Conservation (phyloP, 305 asterid genomes). For the Fraxinus ornus region DNA sequence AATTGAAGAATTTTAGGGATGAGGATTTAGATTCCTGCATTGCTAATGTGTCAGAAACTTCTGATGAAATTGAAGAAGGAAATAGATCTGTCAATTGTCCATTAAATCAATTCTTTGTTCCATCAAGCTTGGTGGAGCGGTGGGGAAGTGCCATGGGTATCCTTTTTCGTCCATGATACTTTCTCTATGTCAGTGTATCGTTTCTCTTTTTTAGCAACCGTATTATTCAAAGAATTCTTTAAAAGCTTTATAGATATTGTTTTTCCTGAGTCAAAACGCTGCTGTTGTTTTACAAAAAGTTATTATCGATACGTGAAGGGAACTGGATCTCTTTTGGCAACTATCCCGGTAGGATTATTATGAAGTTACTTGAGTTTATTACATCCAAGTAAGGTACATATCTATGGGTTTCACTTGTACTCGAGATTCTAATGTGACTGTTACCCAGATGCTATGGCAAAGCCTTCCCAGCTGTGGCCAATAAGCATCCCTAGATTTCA, state of each 20-base stretch:
- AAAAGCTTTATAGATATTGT: slow-evolving; percentile 66
- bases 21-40: slow-evolving; percentile 32
- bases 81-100: slow-evolving; percentile 24
- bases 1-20: slow-evolving; percentile 32
- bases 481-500: slow-evolving; percentile 5
- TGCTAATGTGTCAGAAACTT: slow-evolving; percentile 31
- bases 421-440: background rate
- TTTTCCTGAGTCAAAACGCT: slow-evolving; percentile 82
- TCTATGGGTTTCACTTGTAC: slow-evolving; percentile 1
- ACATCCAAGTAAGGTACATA: background rate
- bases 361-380: background rate
- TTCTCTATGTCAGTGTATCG: slow-evolving; percentile 19
- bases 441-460: slow-evolving; percentile 3
- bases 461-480: background rate
- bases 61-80: slow-evolving; percentile 40
- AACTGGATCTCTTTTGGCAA: slow-evolving; percentile 90
- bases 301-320: slow-evolving; percentile 93
- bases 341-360: slow-evolving; percentile 47
- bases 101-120: slow-evolving; percentile 51
- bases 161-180: slow-evolving; percentile 30
- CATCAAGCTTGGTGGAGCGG: slow-evolving; percentile 68
- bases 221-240: slow-evolving; percentile 26
- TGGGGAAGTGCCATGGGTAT: slow-evolving; percentile 99
- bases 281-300: slow-evolving; percentile 96
- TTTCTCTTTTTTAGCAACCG: slow-evolving; percentile 1